Evolutionary conservation across 176 grass and related monocot species (phyloP).

Genomic region (Lolium rigidum): DNA sequence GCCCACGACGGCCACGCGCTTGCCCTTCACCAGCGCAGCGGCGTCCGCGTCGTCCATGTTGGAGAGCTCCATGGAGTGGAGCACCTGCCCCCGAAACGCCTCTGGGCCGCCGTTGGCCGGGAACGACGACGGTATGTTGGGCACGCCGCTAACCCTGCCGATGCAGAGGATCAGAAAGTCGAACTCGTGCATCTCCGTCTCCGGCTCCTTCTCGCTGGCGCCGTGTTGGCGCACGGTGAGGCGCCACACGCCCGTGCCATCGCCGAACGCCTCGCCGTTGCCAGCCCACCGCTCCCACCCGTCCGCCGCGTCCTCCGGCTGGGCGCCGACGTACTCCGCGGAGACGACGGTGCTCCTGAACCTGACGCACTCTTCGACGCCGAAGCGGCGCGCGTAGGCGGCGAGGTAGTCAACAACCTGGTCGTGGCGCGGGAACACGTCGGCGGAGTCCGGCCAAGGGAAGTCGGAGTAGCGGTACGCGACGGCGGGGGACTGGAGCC

Average conservation of each 20-base stretch:
- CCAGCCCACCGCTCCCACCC: slow-evolving; percentile 65
- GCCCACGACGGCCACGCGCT: too few relatives aligned
- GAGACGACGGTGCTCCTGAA: slow-evolving; percentile 50
- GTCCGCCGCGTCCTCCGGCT: background rate
- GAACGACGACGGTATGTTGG: slow-evolving; percentile 62
- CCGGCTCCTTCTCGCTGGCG: background rate
- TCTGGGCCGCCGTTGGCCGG: slow-evolving; percentile 69
- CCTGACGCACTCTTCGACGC: slow-evolving; percentile 51
- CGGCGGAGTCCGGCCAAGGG: slow-evolving; percentile 64
- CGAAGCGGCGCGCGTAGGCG: slow-evolving; percentile 80
- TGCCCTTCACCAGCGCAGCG: slow-evolving; percentile 50
- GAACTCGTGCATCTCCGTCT: slow-evolving; percentile 56
- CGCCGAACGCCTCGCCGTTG: slow-evolving; percentile 71
- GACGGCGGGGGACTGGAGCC: slow-evolving; percentile 53
- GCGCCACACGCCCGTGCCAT: slow-evolving; percentile 33
- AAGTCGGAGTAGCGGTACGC: slow-evolving; percentile 73
- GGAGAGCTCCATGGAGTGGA: slow-evolving; percentile 66
- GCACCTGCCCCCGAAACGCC: slow-evolving; percentile 59
- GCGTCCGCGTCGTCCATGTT: slow-evolving; percentile 50
- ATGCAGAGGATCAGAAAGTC: slow-evolving; percentile 84
- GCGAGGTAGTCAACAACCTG: slow-evolving; percentile 67
- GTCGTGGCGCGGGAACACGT: slow-evolving; percentile 47
- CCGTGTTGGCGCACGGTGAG: slow-evolving; percentile 38
- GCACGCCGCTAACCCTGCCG: slow-evolving; percentile 78
- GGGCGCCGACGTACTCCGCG: slow-evolving; percentile 45